These are phyloP conservation scores for Colletotrichum sp. DNA, from an alignment of 2,329 filamentous ascomycete genomes.

Conservation along the genomic window DNA sequence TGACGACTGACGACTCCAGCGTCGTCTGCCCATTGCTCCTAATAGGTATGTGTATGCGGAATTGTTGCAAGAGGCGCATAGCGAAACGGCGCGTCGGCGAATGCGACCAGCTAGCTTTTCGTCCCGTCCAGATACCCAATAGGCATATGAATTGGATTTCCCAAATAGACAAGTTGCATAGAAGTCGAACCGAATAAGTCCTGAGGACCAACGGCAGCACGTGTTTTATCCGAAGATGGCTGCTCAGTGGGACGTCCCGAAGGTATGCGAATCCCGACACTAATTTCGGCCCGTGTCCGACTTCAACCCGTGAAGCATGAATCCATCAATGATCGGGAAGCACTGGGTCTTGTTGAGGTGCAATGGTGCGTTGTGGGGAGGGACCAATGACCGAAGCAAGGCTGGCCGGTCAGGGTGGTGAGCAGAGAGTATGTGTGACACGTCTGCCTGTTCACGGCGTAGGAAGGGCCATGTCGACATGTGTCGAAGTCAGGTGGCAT, in stretches of 20 bases:
- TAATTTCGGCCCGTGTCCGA: background rate
- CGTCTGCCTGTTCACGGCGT: background rate
- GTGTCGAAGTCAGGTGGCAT: background rate
- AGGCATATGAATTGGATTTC: background rate
- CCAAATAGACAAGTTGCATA: conserved; percentile 13
- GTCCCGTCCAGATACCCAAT: conserved; percentile 1
- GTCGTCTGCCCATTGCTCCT: conserved; percentile 16
- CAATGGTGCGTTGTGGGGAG: background rate
- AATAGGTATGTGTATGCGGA: conserved; percentile 16
- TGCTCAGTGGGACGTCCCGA: background rate
- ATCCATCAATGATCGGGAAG: background rate
- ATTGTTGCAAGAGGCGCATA: background rate
- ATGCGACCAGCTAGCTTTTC: conserved; percentile 4
- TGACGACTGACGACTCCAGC: conserved; percentile 28
- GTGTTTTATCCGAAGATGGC: background rate
- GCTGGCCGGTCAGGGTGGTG: background rate
- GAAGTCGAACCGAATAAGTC: background rate
- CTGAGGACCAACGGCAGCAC: background rate
- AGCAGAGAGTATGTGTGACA: background rate
- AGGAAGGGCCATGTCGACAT: background rate
- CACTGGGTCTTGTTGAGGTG: background rate
- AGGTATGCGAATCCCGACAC: background rate
- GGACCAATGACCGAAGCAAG: background rate
- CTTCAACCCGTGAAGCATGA: background rate
- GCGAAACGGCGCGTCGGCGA: background rate